phyloP scores from a whole-genome alignment of 768 basidiomycete genomes.

The Pulveroboletus sp. region DNA sequence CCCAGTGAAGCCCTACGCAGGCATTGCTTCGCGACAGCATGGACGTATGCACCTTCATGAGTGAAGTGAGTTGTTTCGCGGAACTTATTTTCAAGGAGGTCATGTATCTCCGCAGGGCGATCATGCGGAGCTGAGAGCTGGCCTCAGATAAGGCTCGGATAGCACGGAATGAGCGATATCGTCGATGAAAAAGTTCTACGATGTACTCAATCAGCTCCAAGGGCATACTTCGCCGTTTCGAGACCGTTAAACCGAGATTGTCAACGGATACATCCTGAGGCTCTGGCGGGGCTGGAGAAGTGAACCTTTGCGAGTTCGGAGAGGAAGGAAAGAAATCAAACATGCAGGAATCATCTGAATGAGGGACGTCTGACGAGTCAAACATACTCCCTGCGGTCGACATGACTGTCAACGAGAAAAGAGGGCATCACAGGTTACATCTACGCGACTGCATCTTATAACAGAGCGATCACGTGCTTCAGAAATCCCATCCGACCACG shows the following conservation, averaged over 20 bases:
- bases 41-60: conserved; percentile 32
- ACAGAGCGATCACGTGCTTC: conserved; percentile 15
- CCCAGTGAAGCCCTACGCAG: conserved; percentile 39
- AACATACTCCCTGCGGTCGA: not conserved
- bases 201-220: conserved; percentile 32
- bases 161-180: conserved; percentile 27
- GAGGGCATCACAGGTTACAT: not conserved
- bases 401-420: conserved; percentile 15
- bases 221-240: conserved; percentile 23
- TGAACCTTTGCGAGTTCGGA: conserved; percentile 18
- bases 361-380: not conserved
- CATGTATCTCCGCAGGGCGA: conserved; percentile 39
- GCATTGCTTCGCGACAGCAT: conserved; percentile 20
- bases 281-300: conserved; percentile 20
- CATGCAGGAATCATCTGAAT: conserved; percentile 15
- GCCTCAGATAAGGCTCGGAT: conserved; percentile 40
- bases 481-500: conserved; percentile 15
- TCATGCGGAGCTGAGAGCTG: conserved; percentile 39
- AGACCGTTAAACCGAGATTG: not conserved
- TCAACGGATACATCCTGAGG: not conserved
- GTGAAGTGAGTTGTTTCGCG: conserved; percentile 23
- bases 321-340: conserved; percentile 15
- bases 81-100: conserved; percentile 17
- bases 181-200: conserved; percentile 19
- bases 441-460: not conserved